Base-by-base conservation (phyloP, 768 basidiomycete species). In the Rhizopogon rudus region DNA sequence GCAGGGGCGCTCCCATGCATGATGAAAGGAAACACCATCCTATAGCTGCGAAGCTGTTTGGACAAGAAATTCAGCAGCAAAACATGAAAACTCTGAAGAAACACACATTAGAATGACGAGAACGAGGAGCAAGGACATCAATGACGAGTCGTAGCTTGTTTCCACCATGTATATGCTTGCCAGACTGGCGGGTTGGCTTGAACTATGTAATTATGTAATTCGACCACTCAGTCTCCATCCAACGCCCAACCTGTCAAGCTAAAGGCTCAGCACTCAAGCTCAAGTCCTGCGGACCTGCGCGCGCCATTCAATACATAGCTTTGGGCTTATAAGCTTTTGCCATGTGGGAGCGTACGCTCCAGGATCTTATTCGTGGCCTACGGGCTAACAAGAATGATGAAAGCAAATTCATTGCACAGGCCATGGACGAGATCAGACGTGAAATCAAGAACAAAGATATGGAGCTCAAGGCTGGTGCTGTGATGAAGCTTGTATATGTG, bases 321-420 rank as follows among this genome's bases (percentile, higher is more conserved):
- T 25, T 25, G 25, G 25, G 25, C 3, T 25, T 25, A 25, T 25
- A 25, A 25, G 4, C 25, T 49, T 14, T 22, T 53, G 12, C 5
- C 5, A 98, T 97, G 95, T 97, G 93, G 91, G 95, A 98, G 77
- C 82, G 94, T 52, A 96, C 93, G 6, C 81, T 98, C 8, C 91
- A 96, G 66, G 94, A 96, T 73, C 88, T 97, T 65, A 93, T 97
- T 66, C 83, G 96, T 61, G 97, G 95, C 44, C 80, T 99, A 58
- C 86, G 97, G 51, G 92, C 95, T 45, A 95, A 95, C 79, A 97
- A 95, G 79, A 84, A 85, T 63, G 91, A 95, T 77, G 91, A 96
- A 71, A 77, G 84, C 65, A 90, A 87, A 68, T 97, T 98, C 71
- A 91, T 98, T 61, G 83, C 88, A 0, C 87, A 89, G 63, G 93